Evolutionary conservation across 1,284 basidiomycete genomes (phyloP).

Genomic region (Anthracocystis walkeri): DNA sequence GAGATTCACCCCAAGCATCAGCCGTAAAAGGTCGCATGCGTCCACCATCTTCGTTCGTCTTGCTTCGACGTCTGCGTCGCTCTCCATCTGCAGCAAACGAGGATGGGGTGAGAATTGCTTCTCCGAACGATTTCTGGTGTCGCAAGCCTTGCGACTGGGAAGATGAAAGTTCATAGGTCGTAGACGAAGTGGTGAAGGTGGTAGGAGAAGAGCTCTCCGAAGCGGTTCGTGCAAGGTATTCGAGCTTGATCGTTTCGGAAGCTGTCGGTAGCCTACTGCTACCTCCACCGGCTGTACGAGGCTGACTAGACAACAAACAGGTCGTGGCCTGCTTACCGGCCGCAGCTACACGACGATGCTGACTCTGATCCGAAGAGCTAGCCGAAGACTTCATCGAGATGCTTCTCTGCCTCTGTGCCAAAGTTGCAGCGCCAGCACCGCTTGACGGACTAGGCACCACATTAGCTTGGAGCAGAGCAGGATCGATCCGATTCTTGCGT

Average conservation of each 20-base stretch:
- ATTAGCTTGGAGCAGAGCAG: slow-evolving; percentile 28
- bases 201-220: background rate
- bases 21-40: slow-evolving; percentile 39
- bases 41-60: slow-evolving; percentile 26
- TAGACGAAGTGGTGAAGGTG: background rate
- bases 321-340: background rate
- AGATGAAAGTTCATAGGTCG: background rate
- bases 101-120: slow-evolving; percentile 27
- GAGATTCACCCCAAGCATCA: slow-evolving; percentile 40
- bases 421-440: background rate
- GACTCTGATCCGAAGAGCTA: slow-evolving; percentile 14
- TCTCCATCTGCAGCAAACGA: slow-evolving; percentile 35
- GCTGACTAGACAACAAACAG: slow-evolving; percentile 21
- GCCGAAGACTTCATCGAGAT: slow-evolving; percentile 25
- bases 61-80: slow-evolving; percentile 29
- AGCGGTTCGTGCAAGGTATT: slow-evolving; percentile 36
- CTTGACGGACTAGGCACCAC: background rate
- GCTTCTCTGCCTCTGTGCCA: slow-evolving; percentile 14
- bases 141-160: slow-evolving; percentile 10
- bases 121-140: slow-evolving; percentile 21
- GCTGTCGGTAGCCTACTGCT: slow-evolving; percentile 45
- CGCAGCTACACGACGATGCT: background rate
- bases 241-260: slow-evolving; percentile 47
- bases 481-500: slow-evolving; percentile 26
- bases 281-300: slow-evolving; percentile 6